Evolutionary conservation across 495 filamentous ascomycete genomes (phyloP).

Genomic region (Cudoniella acicularis): DNA sequence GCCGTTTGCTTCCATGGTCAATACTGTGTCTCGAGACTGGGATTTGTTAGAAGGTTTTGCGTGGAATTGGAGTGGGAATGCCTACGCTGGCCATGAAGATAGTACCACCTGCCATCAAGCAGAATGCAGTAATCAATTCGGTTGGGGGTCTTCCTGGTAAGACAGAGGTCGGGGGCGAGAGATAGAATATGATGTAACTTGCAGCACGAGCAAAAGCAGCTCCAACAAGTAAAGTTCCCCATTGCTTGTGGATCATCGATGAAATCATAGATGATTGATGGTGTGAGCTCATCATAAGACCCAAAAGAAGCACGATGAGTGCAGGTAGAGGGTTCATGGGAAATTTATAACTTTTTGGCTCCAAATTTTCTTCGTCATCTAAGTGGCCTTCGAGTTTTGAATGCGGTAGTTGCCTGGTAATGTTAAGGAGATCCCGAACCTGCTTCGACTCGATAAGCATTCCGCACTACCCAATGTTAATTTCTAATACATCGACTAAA

Average conservation of each 20-base stretch:
- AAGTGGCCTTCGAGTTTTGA: conserved; percentile 30
- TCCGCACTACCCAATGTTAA: conserved; percentile 56
- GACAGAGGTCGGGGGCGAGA: conserved; percentile 78
- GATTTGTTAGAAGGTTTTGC: too few species aligned
- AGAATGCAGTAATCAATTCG: conserved; percentile 82
- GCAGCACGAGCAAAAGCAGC: conserved; percentile 72
- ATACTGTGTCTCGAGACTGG: conserved; percentile 69
- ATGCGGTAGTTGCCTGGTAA: conserved; percentile 42
- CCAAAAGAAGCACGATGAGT: conserved; percentile 78
- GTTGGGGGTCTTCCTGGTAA: conserved; percentile 89
- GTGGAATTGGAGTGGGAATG: too few species aligned
- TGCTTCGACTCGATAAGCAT: conserved; percentile 84
- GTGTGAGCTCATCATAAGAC: conserved; percentile 93
- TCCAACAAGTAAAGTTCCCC: conserved; percentile 83
- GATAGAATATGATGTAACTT: conserved; percentile 76
- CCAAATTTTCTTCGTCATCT: conserved; percentile 1
- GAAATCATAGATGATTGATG: conserved; percentile 81
- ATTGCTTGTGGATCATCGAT: conserved; percentile 91
- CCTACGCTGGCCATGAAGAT: conserved; percentile 92
- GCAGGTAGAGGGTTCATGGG: conserved; percentile 89
- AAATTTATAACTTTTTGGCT: conserved; percentile 64
- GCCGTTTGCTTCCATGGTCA: conserved; percentile 69
- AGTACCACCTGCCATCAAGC: conserved; percentile 78
- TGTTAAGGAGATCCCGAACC: conserved; percentile 69
- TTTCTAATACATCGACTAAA: neutral